Evolutionary conservation across 352 stramenopile genomes (phyloP), one percentile per base, ranked within the genome.

Genomic region (Pythium dissimile): DNA sequence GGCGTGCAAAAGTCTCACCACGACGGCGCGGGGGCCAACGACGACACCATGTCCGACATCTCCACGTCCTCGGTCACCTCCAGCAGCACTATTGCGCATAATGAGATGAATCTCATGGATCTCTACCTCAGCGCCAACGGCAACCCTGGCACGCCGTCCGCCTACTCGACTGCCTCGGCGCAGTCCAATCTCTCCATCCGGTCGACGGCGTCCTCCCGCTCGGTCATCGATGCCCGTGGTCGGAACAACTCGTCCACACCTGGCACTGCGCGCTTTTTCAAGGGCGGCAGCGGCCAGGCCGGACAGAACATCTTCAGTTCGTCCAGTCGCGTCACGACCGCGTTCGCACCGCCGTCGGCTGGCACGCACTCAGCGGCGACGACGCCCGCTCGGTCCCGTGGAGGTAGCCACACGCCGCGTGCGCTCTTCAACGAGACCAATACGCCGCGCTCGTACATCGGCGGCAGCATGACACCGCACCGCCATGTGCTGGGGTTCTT

Each of bases 81-180:
- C 31, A 86, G 71, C 66, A 86, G 74, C 52, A 93, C 84, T 0
- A 62, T 91, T 49, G 84, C 79, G 28, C 81, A 90, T 62, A 93
- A 91, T 51, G 84, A 93, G 48, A 90, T 90, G 80, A 89, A 88
- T 64, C 66, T 92, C 54, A 86, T 87, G 71, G 84, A 93, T 50
- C 66, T 91, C 24, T 93, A 91, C 54, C 69, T 88, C 59, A 84
- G 71, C 63, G 67, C 63, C 13, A 72, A 72, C 21, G 67, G 67
- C 13, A 72, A 72, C 21, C 75, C 84, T 7, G 71, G 75, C 51
- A 91, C 79, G 7, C 84, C 81, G 1, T 90, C 79, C 5, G 84
- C 74, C 16, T 93, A 89, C 66, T 93, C 84, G 4, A 84, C 78
- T 43, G 72, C 79, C 3, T 93, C 84, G 35, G 80, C 71, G 20